These are phyloP conservation scores for Leccinellum luteum DNA, from an alignment of 768 basidiomycete species.

Conservation along the genomic window DNA sequence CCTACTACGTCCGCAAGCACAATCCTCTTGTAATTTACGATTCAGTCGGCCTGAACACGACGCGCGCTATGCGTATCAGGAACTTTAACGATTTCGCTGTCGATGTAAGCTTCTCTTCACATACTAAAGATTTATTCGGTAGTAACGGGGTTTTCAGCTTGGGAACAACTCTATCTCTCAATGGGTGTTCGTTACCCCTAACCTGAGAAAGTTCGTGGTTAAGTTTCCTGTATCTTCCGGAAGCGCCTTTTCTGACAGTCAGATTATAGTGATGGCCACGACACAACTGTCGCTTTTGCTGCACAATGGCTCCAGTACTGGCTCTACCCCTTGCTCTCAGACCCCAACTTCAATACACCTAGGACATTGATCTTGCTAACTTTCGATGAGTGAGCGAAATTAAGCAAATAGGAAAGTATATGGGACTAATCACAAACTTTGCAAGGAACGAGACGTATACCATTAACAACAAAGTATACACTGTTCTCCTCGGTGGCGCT, in stretches of 20 bases:
- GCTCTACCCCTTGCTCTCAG: conserved; percentile 48
- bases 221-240: neutral
- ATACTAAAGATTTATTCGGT: neutral
- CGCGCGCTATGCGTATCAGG: conserved; percentile 43
- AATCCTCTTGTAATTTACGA: conserved; percentile 51
- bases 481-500: conserved; percentile 42
- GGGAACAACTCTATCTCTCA: conserved; percentile 48
- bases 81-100: conserved; percentile 61
- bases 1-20: conserved; percentile 55
- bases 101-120: conserved; percentile 36
- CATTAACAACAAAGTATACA: conserved; percentile 45
- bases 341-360: conserved; percentile 51
- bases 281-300: conserved; percentile 51
- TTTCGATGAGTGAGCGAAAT: conserved; percentile 52
- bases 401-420: neutral
- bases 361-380: conserved; percentile 57
- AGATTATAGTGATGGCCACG: conserved; percentile 51
- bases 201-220: conserved; percentile 35
- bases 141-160: conserved; percentile 8
- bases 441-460: conserved; percentile 26
- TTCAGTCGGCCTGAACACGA: conserved; percentile 41
- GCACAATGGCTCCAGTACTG: conserved; percentile 47
- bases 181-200: conserved; percentile 62
- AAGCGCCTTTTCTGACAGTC: neutral
- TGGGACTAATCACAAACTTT: neutral